Evolutionary conservation across 148 eudicot genomes (phyloP).

Genomic region (Silene uniflora): DNA sequence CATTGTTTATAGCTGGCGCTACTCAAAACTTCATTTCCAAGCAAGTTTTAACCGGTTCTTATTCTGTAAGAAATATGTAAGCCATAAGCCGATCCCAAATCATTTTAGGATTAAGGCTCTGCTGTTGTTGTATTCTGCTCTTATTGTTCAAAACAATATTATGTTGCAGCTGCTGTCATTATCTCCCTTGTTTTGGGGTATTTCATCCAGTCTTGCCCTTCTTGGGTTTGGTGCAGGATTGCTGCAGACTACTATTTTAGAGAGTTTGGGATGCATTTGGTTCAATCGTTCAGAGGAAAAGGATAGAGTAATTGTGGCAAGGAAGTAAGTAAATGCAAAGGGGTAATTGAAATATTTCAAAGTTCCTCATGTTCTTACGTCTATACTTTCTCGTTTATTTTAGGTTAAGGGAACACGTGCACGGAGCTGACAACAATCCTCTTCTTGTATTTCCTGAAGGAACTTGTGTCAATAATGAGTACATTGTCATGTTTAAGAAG

Average conservation of each 20-base stretch:
- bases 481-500: slow-evolving; percentile 97
- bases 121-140: too few species aligned
- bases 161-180: neutral
- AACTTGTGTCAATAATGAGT: slow-evolving; percentile 96
- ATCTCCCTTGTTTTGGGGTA: neutral
- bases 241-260: slow-evolving; percentile 94
- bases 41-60: neutral
- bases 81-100: neutral
- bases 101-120: too few species aligned
- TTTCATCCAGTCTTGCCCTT: slow-evolving; percentile 5
- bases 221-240: slow-evolving; percentile 46
- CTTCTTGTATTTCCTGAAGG: slow-evolving; percentile 98
- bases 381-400: slow-evolving; percentile 21
- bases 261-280: slow-evolving; percentile 98
- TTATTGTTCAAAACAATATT: neutral
- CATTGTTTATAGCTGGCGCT: neutral
- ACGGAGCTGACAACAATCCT: slow-evolving; percentile 89
- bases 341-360: slow-evolving; percentile 4
- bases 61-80: neutral
- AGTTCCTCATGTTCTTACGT: slow-evolving; percentile 4
- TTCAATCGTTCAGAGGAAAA: slow-evolving; percentile 90
- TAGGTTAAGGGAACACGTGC: slow-evolving; percentile 94
- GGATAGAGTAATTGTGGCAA: slow-evolving; percentile 86
- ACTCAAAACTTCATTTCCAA: neutral
- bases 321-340: slow-evolving; percentile 56